Percentiles rank a stretch among this genome's conserved stretches.
Conservation (phyloP, 2,329 filamentous ascomycete genomes). For the Xylaria multiplex region DNA sequence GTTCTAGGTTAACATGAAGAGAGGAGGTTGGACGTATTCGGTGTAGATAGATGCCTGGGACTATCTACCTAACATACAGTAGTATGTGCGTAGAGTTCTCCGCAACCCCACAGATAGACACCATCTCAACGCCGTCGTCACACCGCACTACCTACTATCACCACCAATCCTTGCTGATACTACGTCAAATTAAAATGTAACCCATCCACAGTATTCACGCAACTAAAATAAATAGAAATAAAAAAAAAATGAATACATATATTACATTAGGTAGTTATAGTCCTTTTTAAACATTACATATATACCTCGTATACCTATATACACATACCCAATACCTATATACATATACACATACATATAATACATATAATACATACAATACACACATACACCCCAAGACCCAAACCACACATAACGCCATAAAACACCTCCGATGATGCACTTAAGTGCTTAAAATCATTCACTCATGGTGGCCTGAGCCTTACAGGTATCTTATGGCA, state of each 20-base stretch:
- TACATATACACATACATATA: slow-evolving; percentile 35
- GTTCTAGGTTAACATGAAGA: background rate
- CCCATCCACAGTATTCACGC: background rate
- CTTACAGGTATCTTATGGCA: slow-evolving; percentile 45
- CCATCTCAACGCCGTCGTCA: background rate
- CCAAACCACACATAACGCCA: slow-evolving; percentile 37
- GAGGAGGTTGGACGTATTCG: background rate
- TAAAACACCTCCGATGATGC: slow-evolving; percentile 25
- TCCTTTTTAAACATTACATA: slow-evolving; percentile 23
- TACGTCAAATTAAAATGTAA: background rate
- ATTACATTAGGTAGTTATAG: background rate
- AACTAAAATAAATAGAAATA: background rate
- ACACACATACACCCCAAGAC: slow-evolving; percentile 35
- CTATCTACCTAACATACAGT: background rate
- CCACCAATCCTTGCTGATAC: background rate
- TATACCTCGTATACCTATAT: slow-evolving; percentile 21
- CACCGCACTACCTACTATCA: too few relatives aligned
- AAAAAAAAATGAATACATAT: background rate
- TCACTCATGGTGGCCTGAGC: slow-evolving; percentile 50
- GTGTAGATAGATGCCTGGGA: background rate
- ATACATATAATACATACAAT: slow-evolving; percentile 33
- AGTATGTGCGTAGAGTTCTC: slow-evolving; percentile 3
- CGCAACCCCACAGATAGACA: background rate
- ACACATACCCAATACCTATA: slow-evolving; percentile 27
- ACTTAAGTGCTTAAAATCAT: slow-evolving; percentile 44